Conservation (phyloP, 768 basidiomycete species). For the Pleurotus pulmonarius region DNA sequence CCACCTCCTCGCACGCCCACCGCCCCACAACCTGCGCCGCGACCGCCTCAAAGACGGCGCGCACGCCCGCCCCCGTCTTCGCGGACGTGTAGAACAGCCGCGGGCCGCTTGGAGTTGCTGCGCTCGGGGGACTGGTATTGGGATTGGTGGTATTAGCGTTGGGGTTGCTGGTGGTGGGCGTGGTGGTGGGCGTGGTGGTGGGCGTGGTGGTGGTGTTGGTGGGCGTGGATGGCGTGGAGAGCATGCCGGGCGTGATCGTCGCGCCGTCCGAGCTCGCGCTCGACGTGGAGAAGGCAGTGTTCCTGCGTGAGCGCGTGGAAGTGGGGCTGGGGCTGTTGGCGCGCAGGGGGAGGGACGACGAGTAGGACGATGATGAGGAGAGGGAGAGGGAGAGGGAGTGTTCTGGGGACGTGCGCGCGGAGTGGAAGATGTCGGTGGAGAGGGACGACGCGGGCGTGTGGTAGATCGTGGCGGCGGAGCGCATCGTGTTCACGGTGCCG, state of each 20-base stretch:
- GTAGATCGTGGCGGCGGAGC: slow-evolving; percentile 59
- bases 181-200: too few relatives aligned
- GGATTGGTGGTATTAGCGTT: too few relatives aligned
- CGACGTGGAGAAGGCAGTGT: slow-evolving; percentile 28
- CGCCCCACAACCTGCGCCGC: slow-evolving; percentile 54
- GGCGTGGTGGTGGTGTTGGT: too few relatives aligned
- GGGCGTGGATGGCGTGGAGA: too few relatives aligned
- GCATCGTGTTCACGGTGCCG: slow-evolving; percentile 43
- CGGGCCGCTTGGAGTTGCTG: too few relatives aligned
- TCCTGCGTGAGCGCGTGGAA: slow-evolving; percentile 16
- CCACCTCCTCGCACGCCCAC: slow-evolving; percentile 67
- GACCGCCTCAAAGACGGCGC: slow-evolving; percentile 75
- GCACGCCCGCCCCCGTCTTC: slow-evolving; percentile 71
- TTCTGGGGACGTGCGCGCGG: slow-evolving; percentile 59
- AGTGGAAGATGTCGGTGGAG: slow-evolving; percentile 51
- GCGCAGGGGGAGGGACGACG: slow-evolving; percentile 18
- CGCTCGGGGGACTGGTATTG: too few relatives aligned
- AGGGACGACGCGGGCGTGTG: slow-evolving; percentile 81
- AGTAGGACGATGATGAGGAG: slow-evolving; percentile 18
- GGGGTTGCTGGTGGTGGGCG: too few relatives aligned
- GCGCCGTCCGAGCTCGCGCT: slow-evolving; percentile 42
- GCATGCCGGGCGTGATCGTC: slow-evolving; percentile 60
- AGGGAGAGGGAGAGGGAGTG: slow-evolving; percentile 18
- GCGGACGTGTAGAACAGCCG: slow-evolving; percentile 75
- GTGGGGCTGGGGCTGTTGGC: slow-evolving; percentile 17